These are phyloP conservation scores for Pleomassaria siparia DNA, from an alignment of 2,329 filamentous ascomycete genomes.

Conservation along the genomic window DNA sequence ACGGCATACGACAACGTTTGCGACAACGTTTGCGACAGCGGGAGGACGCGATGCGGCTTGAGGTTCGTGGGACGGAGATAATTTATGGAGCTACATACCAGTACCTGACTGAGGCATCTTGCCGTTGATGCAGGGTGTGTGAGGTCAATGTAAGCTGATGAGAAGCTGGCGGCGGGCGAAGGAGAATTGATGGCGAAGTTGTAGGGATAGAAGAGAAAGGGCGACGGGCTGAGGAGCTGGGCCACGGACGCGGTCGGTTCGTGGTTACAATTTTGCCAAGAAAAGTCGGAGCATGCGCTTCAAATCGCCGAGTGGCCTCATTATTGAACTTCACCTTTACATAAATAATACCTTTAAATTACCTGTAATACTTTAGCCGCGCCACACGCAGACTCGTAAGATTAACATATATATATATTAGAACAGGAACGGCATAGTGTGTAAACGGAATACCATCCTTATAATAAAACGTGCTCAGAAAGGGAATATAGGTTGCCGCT, in stretches of 20 bases:
- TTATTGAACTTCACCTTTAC: background rate
- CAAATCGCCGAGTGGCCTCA: background rate
- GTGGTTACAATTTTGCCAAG: conserved; percentile 1
- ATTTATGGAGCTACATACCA: conserved; percentile 10
- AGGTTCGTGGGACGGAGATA: background rate
- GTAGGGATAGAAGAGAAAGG: background rate
- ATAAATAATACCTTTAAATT: too few relatives aligned
- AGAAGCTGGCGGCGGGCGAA: background rate
- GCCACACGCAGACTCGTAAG: background rate
- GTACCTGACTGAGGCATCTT: conserved; percentile 17
- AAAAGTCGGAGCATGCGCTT: background rate
- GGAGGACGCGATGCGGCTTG: background rate
- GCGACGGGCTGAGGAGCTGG: background rate
- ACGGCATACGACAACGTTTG: background rate
- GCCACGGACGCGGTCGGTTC: conserved; percentile 2
- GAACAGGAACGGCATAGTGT: too few relatives aligned
- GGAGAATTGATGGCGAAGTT: background rate
- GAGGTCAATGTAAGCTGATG: background rate
- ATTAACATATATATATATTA: too few relatives aligned
- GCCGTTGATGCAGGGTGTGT: background rate
- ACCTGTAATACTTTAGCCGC: background rate
- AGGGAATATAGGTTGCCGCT: too few relatives aligned
- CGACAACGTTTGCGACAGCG: background rate
- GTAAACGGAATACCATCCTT: too few relatives aligned
- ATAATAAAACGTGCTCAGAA: too few relatives aligned